A percentile compares a stretch with the other conserved stretches of the same genome.
Conservation (phyloP, 2,329 filamentous ascomycete genomes). For the Pestalotiopsis sp. region DNA sequence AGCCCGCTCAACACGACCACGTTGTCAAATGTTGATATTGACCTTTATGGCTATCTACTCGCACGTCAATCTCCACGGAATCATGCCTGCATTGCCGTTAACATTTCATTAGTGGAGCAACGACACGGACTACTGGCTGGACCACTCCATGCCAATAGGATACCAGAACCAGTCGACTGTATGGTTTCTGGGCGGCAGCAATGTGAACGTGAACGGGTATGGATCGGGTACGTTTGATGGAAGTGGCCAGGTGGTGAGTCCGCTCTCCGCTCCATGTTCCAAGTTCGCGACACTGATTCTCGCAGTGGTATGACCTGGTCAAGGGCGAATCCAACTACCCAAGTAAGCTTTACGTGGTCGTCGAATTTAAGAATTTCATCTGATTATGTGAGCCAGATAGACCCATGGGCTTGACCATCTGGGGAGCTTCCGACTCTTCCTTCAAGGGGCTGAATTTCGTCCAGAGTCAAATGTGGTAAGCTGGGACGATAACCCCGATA, state of each 20-base stretch:
- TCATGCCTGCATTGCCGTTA: constrained; percentile 33
- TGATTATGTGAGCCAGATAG: not conserved
- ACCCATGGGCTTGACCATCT: constrained; percentile 48
- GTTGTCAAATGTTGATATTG: constrained; percentile 43
- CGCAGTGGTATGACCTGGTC: constrained; percentile 59
- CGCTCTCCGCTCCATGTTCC: not conserved
- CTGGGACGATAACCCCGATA: not conserved
- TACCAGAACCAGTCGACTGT: constrained; percentile 59
- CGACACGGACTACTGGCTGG: constrained; percentile 46
- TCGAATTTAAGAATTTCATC: not conserved
- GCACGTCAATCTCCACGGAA: constrained; percentile 38
- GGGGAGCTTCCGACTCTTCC: constrained; percentile 46
- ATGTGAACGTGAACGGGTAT: constrained; percentile 50
- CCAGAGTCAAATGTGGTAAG: constrained; percentile 58
- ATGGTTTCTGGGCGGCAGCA: constrained; percentile 55
- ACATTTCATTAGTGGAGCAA: not conserved
- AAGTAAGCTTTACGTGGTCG: constrained; percentile 38
- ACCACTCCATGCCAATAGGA: constrained; percentile 49
- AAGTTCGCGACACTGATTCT: constrained; percentile 17
- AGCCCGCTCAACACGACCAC: constrained; percentile 45
- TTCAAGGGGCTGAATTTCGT: constrained; percentile 52
- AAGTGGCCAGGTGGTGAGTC: constrained; percentile 42
- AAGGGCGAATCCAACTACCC: constrained; percentile 40
- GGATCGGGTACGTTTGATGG: constrained; percentile 57
- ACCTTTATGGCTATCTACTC: constrained; percentile 36